Percentiles rank a stretch among this genome's conserved stretches.
Evolutionary conservation across 2,329 filamentous ascomycete genomes (phyloP).

Genomic region (Sarocladiaceae sp.): DNA sequence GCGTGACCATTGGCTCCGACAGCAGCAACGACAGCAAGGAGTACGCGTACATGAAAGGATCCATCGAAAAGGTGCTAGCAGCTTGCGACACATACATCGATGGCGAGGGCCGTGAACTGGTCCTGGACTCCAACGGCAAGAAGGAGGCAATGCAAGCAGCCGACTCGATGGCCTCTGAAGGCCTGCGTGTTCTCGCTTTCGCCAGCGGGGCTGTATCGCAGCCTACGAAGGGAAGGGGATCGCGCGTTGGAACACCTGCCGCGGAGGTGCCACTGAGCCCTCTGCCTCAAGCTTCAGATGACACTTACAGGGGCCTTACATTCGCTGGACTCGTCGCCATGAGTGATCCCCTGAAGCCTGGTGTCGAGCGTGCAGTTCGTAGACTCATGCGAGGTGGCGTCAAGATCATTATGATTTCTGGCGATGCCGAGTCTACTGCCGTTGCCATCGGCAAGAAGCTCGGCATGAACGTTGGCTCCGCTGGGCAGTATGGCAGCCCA

Average conservation of each 20-base stretch:
- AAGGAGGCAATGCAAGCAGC: slow-evolving; percentile 73
- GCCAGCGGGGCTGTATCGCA: slow-evolving; percentile 67
- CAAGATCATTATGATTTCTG: slow-evolving; percentile 98
- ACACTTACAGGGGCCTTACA: slow-evolving; percentile 73
- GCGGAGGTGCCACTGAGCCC: slow-evolving; percentile 31
- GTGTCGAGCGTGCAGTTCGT: slow-evolving; percentile 82
- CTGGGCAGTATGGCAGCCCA: not conserved
- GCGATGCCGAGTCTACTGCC: slow-evolving; percentile 90
- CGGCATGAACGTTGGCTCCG: slow-evolving; percentile 75
- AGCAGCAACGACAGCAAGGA: slow-evolving; percentile 57
- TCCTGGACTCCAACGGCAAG: slow-evolving; percentile 69
- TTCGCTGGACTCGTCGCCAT: slow-evolving; percentile 94
- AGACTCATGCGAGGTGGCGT: slow-evolving; percentile 90
- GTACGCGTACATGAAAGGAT: slow-evolving; percentile 91
- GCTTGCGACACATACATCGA: slow-evolving; percentile 89
- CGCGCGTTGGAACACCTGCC: slow-evolving; percentile 47
- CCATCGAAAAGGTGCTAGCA: slow-evolving; percentile 77
- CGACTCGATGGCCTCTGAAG: slow-evolving; percentile 80
- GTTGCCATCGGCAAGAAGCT: slow-evolving; percentile 89
- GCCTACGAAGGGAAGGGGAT: slow-evolving; percentile 23
- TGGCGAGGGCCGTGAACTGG: slow-evolving; percentile 76
- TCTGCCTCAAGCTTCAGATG: slow-evolving; percentile 50
- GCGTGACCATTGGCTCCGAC: slow-evolving; percentile 70
- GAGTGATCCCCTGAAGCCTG: slow-evolving; percentile 90
- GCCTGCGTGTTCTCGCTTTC: slow-evolving; percentile 85